Percentiles rank a stretch among this genome's conserved stretches.
These are phyloP conservation scores for Neurospora sp. DNA, from an alignment of 2,329 filamentous ascomycete genomes.

Conservation along the genomic window DNA sequence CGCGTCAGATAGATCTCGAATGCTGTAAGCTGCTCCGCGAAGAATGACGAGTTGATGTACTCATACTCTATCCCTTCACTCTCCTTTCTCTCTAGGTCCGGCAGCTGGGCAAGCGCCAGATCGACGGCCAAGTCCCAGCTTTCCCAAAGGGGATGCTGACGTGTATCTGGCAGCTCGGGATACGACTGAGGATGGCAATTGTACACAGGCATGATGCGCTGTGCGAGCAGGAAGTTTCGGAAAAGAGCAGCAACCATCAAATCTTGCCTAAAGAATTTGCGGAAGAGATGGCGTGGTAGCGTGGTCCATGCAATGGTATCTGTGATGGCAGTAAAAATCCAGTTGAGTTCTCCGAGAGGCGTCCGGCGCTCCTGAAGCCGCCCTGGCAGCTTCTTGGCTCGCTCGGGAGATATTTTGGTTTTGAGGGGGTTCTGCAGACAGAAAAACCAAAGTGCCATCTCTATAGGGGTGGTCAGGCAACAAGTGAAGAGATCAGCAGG, in stretches of 20 bases:
- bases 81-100: conserved; percentile 72
- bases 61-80: conserved; percentile 68
- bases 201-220: conserved; percentile 92
- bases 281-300: conserved; percentile 78
- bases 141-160: conserved; percentile 89
- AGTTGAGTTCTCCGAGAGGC: conserved; percentile 90
- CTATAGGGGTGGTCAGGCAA: conserved; percentile 92
- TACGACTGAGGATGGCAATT: conserved; percentile 91
- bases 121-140: conserved; percentile 98
- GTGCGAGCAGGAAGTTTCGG: conserved; percentile 87
- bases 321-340: conserved; percentile 98
- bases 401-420: conserved; percentile 61
- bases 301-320: conserved; percentile 99
- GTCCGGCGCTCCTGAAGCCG: conserved; percentile 87
- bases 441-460: conserved; percentile 95
- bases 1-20: conserved; percentile 91
- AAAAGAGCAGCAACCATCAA: conserved; percentile 96
- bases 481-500: conserved; percentile 94
- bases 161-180: conserved; percentile 85
- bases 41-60: conserved; percentile 91
- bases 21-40: conserved; percentile 91
- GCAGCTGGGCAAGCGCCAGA: conserved; percentile 83
- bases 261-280: conserved; percentile 94
- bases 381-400: conserved; percentile 82
- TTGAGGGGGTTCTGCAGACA: conserved; percentile 79